These are phyloP conservation scores for Yarrowia alimentaria DNA, from an alignment of 805 yeast genomes.

Conservation along the genomic window DNA sequence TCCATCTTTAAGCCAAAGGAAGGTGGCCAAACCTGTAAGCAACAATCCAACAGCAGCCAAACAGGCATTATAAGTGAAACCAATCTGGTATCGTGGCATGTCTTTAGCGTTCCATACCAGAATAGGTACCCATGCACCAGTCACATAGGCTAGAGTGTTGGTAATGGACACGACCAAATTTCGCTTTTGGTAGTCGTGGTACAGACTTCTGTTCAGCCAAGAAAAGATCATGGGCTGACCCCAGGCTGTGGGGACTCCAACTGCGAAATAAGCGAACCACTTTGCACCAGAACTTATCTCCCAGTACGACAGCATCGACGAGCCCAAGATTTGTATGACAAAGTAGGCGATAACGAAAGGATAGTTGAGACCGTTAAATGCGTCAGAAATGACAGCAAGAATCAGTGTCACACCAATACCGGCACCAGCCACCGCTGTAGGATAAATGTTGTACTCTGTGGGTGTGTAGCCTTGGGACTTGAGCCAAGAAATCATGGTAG, in stretches of 20 bases:
- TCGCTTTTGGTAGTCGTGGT: not conserved
- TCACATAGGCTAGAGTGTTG: not conserved
- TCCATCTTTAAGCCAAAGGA: too few relatives aligned
- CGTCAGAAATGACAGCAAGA: constrained; percentile 6
- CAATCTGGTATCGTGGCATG: constrained; percentile 2
- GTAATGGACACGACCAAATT: constrained; percentile 2
- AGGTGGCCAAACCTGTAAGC: too few relatives aligned
- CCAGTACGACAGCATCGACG: constrained; percentile 45
- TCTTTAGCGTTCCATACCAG: constrained; percentile 7
- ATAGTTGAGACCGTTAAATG: not conserved
- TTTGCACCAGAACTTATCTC: not conserved
- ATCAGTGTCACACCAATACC: not conserved
- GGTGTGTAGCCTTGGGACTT: not conserved
- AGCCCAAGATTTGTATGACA: constrained; percentile 33
- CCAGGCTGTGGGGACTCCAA: constrained; percentile 15
- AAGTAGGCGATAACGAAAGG: constrained; percentile 6
- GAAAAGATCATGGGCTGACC: constrained; percentile 14
- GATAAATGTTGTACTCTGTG: not conserved
- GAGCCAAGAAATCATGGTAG: constrained; percentile 13
- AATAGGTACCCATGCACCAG: not conserved
- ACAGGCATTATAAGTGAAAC: constrained; percentile 7
- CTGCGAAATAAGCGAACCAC: constrained; percentile 9
- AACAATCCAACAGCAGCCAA: constrained; percentile 6
- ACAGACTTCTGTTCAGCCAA: constrained; percentile 1
- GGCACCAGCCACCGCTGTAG: not conserved